A percentile compares a stretch with the other conserved stretches of the same genome.
Conservation (phyloP, 2,329 filamentous ascomycete species). For the Tolypocladium nubicola region DNA sequence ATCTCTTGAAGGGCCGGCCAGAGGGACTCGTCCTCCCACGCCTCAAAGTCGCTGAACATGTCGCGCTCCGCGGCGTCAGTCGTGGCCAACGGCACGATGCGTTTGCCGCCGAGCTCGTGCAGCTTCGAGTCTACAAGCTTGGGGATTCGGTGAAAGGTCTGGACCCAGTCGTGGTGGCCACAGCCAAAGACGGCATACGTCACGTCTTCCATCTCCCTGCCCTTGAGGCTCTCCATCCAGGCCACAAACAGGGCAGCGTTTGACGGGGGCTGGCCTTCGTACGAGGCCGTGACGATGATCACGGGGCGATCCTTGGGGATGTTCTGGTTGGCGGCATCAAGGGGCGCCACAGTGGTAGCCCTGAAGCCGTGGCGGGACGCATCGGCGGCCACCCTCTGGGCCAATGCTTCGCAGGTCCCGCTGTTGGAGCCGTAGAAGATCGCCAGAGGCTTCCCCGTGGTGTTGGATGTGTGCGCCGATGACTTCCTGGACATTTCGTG, state of each 20-base stretch:
- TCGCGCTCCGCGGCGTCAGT: constrained; percentile 53
- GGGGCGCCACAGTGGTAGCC: constrained; percentile 37
- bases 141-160: constrained; percentile 59
- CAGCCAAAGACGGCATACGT: constrained; percentile 62
- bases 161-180: constrained; percentile 45
- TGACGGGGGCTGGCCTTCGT: constrained; percentile 64
- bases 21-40: constrained; percentile 50
- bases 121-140: constrained; percentile 48
- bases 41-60: constrained; percentile 57
- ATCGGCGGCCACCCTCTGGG: constrained; percentile 50
- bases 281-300: constrained; percentile 58
- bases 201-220: constrained; percentile 41
- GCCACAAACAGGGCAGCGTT: constrained; percentile 59
- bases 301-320: constrained; percentile 51
- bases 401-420: constrained; percentile 63
- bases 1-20: constrained; percentile 39
- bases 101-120: constrained; percentile 19
- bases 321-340: constrained; percentile 52
- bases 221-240: constrained; percentile 50
- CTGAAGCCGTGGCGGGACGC: constrained; percentile 49
- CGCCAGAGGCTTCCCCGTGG: constrained; percentile 36
- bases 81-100: constrained; percentile 35
- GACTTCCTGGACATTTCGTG: background rate
- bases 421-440: constrained; percentile 66
- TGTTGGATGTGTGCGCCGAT: background rate